Evolutionary conservation across 495 filamentous ascomycete species (phyloP), one percentile per base, ranked within the genome.

Genomic region (Annulohypoxylon stygium): DNA sequence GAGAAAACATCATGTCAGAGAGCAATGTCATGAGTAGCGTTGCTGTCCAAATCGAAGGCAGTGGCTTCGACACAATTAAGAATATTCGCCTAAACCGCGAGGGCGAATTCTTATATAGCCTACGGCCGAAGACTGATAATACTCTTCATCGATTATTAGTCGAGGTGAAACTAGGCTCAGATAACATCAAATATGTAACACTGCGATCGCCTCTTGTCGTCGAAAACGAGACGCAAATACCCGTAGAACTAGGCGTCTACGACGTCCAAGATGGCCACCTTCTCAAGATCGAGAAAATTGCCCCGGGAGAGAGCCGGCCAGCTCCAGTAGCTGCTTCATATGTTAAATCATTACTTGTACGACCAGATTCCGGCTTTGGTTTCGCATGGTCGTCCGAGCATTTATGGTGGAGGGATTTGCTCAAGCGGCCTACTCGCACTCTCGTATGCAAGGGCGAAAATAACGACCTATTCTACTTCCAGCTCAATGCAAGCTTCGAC

Each of bases 151-250:
- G 94, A 30, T 86, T 99, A 18, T 87, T 98, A 37, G 95, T 98
- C 33, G 95, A 99, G 62, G 91, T 99, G 70, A 95, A 89, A 58
- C 88, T 99, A 36, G 95, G 94, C 25, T 80, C 88, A 3, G 94
- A 99, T 81, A 98, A 97, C 69, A 91, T 99, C 80, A 99, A 99
- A 81, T 95, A 97, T 79, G 96, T 99, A 75, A 98, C 94, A 8
- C 93, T 99, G 78, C 90, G 95, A 43, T 98, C 96, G 12, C 96
- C 96, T 6, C 85, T 99, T n/a, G 82, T 97, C 12, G 89, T 99
- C n/a, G 96, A 98, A 80, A 99, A 99, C 82, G 92, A 94, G 76
- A 98, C 96, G 2, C 94, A 98, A 79, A 97, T 99, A 65, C 95
- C 97, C 0, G 89, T 98, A 2, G 97, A 99, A 81, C 74, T 99